These are phyloP conservation scores for Populus tremula DNA, from an alignment of 345 rosid genomes.

Conservation along the genomic window DNA sequence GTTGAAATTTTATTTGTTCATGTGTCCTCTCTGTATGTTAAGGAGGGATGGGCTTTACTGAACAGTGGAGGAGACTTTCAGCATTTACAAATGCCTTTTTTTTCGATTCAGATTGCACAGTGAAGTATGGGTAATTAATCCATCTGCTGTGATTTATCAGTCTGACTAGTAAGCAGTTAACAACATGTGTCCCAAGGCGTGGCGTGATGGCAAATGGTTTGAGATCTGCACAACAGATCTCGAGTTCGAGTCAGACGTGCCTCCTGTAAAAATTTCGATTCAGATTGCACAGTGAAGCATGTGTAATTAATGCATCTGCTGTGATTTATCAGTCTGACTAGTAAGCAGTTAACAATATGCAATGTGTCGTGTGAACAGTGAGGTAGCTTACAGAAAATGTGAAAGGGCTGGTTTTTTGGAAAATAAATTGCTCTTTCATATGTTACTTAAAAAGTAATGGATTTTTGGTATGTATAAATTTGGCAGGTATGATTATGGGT, in stretches of 20 bases:
- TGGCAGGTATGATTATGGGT: conserved; percentile 56
- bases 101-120: background rate
- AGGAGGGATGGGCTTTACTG: background rate
- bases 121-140: background rate
- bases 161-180: too few relatives aligned
- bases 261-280: background rate
- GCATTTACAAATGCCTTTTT: background rate
- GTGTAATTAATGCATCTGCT: background rate
- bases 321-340: too few relatives aligned
- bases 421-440: background rate
- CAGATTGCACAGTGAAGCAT: background rate
- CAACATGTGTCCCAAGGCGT: too few relatives aligned
- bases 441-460: background rate
- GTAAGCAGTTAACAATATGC: background rate
- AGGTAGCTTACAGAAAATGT: background rate
- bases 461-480: background rate
- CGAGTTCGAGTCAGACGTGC: too few relatives aligned
- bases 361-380: background rate
- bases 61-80: background rate
- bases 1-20: too few relatives aligned
- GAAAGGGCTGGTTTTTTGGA: background rate
- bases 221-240: too few relatives aligned
- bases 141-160: background rate
- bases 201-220: too few relatives aligned
- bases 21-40: background rate